Evolutionary conservation across 768 basidiomycete genomes (phyloP), one percentile per base, ranked within the genome.

Genomic region (Hebeloma cylindrosporum): DNA sequence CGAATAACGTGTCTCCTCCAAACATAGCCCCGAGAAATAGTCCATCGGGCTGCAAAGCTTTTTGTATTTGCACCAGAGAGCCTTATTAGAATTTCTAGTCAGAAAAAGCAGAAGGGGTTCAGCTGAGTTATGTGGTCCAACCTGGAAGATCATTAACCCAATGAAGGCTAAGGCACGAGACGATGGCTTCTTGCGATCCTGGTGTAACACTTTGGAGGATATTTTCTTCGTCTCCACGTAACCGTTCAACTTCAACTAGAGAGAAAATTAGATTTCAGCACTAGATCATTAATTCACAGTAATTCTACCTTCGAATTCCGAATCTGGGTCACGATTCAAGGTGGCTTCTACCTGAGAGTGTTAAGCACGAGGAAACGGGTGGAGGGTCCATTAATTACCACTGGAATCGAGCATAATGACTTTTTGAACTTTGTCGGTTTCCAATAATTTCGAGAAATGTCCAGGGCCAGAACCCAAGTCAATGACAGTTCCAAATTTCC

Each of bases 121-220:
- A 42, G 22, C 26, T 9, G 23, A 11, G 13, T 16, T 3, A 21
- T 32, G 11, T n/a, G 16, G 29, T 37, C 74, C 20, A 23, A 90
- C 94, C 93, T 49, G 93, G 95, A 5, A 99, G 77, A 67, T 99
- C 96, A 56, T 98, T 98, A 9, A 96, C 81, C 96, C 96, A 99
- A 51, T 99, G 96, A 31, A 98, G 73, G 54, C 84, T 86, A 3
- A 96, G 75, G 60, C 91, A 94, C 9, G 92, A 94, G 18, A 96
- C 83, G 34, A 97, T 80, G 13, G 89, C 92, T 59, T 98, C 95
- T 60, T 94, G 87, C 10, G 91, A 89, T 48, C 86, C 77, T 2
- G 72, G 80, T 4, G 75, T 71, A 8, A 97, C 69, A 14, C 72
- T 63, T 31, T 79, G 67, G 2, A 94, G 73, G 1, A 97, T 66